phyloP scores from a whole-genome alignment of 345 rosid genomes.

The Syzygium oleosum region DNA sequence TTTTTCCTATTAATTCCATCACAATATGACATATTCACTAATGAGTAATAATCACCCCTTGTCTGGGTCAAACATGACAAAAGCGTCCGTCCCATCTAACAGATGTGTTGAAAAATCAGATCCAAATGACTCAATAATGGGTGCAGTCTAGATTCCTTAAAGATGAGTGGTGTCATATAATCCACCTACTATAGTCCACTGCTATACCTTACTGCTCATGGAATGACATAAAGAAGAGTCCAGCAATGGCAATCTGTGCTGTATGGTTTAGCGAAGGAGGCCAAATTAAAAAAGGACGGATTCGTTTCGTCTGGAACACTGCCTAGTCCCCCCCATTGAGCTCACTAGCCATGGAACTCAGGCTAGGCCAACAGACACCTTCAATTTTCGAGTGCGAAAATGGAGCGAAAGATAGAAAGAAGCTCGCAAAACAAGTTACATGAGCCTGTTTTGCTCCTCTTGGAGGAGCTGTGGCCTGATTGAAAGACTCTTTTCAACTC shows the following conservation, averaged over 20 bases:
- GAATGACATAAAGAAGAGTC: constrained; percentile 13
- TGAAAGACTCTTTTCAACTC: too few species aligned
- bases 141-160: constrained; percentile 18
- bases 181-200: constrained; percentile 9
- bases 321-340: too few species aligned
- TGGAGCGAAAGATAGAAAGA: too few species aligned
- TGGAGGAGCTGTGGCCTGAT: too few species aligned
- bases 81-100: background rate
- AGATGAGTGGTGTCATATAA: constrained; percentile 12
- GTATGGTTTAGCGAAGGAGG: background rate
- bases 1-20: background rate
- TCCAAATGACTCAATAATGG: background rate
- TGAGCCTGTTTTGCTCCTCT: too few species aligned
- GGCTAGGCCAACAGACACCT: background rate
- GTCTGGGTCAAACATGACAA: background rate
- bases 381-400: background rate
- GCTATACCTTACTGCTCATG: constrained; percentile 20
- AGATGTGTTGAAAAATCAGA: background rate
- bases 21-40: background rate
- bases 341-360: background rate
- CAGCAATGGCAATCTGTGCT: background rate
- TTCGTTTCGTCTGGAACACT: too few species aligned
- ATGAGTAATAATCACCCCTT: background rate
- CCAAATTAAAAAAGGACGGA: background rate
- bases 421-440: too few species aligned